Conservation (phyloP, 2,329 filamentous ascomycete genomes). For the Venturia oleaginea region DNA sequence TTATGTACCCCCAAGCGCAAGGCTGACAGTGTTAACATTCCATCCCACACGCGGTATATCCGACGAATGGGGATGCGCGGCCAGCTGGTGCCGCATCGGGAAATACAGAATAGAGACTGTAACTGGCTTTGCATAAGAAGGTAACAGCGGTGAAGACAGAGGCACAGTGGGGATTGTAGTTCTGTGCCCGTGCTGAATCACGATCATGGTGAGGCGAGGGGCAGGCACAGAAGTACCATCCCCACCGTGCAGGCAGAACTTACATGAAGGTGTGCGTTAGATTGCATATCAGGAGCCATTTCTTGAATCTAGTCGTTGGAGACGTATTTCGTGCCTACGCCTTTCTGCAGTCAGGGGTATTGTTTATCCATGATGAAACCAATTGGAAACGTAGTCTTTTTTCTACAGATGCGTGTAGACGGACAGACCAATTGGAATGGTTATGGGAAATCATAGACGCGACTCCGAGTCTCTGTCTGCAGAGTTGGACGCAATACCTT, state of each 20-base stretch:
- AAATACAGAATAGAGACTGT: neutral
- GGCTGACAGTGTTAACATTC: neutral
- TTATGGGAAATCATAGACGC: neutral
- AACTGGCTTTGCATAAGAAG: neutral
- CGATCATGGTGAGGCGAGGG: too few relatives aligned
- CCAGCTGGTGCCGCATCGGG: neutral
- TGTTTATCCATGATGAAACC: too few relatives aligned
- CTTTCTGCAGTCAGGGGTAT: neutral
- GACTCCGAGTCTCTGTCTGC: neutral
- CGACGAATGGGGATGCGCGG: neutral
- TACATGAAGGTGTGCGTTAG: neutral
- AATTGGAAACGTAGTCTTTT: too few relatives aligned
- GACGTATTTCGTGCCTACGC: neutral
- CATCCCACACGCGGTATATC: neutral
- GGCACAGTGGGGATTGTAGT: too few relatives aligned
- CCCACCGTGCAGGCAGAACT: too few relatives aligned
- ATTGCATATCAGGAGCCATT: neutral
- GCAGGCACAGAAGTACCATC: too few relatives aligned
- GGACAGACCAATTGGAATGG: neutral
- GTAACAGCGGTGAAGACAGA: neutral
- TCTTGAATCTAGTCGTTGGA: neutral
- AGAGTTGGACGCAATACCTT: neutral
- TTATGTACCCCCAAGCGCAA: neutral
- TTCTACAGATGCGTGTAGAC: too few relatives aligned
- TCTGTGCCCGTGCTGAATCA: too few relatives aligned